Base-by-base conservation (phyloP, 225 moss, liverwort and hornwort genomes). In the Rhytidiadelphus loreus region DNA sequence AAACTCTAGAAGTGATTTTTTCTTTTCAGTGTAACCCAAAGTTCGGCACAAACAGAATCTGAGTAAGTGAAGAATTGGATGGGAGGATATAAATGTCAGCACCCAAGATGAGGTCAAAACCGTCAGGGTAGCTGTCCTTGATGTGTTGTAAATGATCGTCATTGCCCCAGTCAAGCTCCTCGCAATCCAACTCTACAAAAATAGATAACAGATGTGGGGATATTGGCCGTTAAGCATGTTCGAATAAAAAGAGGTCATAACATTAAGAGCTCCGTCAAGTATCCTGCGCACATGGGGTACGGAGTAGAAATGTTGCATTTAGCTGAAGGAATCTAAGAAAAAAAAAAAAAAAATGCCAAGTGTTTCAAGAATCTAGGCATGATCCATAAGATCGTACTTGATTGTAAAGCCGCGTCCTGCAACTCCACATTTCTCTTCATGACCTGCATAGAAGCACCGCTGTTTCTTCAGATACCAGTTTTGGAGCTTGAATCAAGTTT, bases 11-110 rank as follows among this genome's bases (percentile, higher is more conserved):
- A 33, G 22, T 81, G 28, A 58, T 65, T 60, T 81, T n/a, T 46
- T 17, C 46, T 66, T 69, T 83, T 46, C 35, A 66, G 23, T 73
- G 53, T 24, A 56, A 85, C 44, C 32, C 66, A 35, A 75, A 37
- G 66, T 60, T 68, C 22, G 35, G 16, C 58, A n/a, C 43, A 84
- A 57, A 55, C 55, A 65, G 44, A 84, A 80, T 80, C 33, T 57
- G 78, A 35, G 6, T 3, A 24, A 55, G 75, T 83, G 44, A 56
- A 75, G 88, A 44, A 68, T 76, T 82, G 57, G 48, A 41, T 62
- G 59, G 53, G 59, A 96, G 95, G 98, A 98, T 98, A 98, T 98
- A 97, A 48, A 97, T 96, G 85, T 98, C 97, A 77, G 98, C 98
- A 73, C 97, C 97, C 87, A 97, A 88, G 90, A 97, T 94, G 69